Evolutionary conservation across 2,329 filamentous ascomycete species (phyloP).

Genomic region (Ceratocystis variospora): DNA sequence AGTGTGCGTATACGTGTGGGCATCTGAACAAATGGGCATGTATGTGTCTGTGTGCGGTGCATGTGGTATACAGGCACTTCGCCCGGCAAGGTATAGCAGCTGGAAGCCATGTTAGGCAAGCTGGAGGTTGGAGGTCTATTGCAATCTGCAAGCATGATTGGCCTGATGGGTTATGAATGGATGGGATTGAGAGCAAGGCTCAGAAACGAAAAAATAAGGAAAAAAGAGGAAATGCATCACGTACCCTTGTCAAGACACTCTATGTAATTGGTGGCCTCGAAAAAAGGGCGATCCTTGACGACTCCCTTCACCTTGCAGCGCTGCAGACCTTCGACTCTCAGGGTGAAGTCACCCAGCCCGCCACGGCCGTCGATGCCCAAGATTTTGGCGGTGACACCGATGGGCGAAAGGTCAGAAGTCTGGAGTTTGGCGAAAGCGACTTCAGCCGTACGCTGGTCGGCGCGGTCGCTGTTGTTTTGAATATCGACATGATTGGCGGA

Average conservation of each 20-base stretch:
- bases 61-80: not conserved
- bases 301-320: constrained; percentile 64
- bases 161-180: constrained; percentile 23
- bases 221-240: constrained; percentile 22
- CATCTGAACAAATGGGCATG: not conserved
- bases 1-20: too few species aligned
- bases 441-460: constrained; percentile 31
- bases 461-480: constrained; percentile 57
- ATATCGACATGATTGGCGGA: constrained; percentile 48
- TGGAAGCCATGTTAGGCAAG: not conserved
- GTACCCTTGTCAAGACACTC: constrained; percentile 56
- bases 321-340: constrained; percentile 75
- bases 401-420: constrained; percentile 64
- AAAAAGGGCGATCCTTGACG: constrained; percentile 66
- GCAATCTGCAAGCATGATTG: constrained; percentile 3
- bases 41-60: not conserved
- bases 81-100: constrained; percentile 4
- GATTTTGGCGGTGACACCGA: constrained; percentile 69
- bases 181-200: constrained; percentile 17
- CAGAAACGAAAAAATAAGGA: constrained; percentile 8
- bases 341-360: constrained; percentile 54
- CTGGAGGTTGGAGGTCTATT: constrained; percentile 3
- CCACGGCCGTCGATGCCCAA: constrained; percentile 61
- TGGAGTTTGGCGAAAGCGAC: constrained; percentile 46
- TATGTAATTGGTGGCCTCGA: constrained; percentile 60